Base-by-base conservation (phyloP, 495 filamentous ascomycete species). In the Cladorrhinum samala region DNA sequence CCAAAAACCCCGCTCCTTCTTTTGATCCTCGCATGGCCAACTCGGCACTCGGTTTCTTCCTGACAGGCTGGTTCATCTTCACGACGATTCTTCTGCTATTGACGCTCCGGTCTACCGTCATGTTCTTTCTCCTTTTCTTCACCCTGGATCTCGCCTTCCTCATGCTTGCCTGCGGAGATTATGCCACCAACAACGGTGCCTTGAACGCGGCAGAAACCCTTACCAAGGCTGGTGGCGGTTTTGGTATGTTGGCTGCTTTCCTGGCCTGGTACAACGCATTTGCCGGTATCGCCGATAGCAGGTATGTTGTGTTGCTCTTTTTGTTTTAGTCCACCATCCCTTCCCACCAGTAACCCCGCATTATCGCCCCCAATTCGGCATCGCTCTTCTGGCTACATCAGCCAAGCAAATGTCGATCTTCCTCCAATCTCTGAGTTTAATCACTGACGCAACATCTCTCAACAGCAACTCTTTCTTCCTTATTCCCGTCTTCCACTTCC, bases 51-150 rank as follows among this genome's bases (percentile, higher is more conserved):
- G 90, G 88, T 50, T 81, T 95, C 64, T 96, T 87, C 79, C 76
- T 96, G 47, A 84, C 88, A n/a, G 80, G 80, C 67, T 98, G 93
- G 93, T 96, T 95, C 78, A 93, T 98, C 78, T 98, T 98, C 83
- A 98, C 92, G 61, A 84, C 81, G 64, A 74, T 98, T 53, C 70
- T 96, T 49, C 75, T 96, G 37, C 62, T 96, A 68, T 92, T 87
- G 82, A 96, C 93, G 42, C 77, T 96, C 45, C 83, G 88, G 50
- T 96, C 93, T 14, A 96, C 91, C 57, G 84, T 96, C 64, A 91
- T 92, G 61, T 98, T 97, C 85, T 96, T 93, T 84, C 53, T 80
- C 52, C 83, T 98, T 16, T 98, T 97, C 84, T 88, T 97, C 76
- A 83, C 82, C 57, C 88, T 97, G 42, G 93, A 96, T 72, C 54